Base-by-base conservation (phyloP, 2,329 filamentous ascomycete genomes). In the Fusarium dimerum region DNA sequence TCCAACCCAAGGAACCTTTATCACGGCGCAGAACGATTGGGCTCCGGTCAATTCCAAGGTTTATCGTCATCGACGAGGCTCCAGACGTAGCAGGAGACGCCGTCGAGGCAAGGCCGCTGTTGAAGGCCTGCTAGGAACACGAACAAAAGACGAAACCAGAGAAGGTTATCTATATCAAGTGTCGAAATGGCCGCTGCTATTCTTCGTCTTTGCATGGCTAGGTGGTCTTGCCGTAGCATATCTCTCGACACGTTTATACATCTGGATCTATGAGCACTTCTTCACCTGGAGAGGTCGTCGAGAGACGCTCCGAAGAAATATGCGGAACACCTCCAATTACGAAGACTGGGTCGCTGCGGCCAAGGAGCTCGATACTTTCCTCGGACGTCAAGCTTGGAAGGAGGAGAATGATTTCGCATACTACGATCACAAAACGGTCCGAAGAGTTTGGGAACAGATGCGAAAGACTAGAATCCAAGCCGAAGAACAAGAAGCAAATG, bases 11-110 rank as follows among this genome's bases (percentile, higher is more conserved):
- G 74, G 72, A 39, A 73, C 83, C 45, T 92, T 92, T 68, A 90
- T 97, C 64, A 89, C 90, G 4, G 93, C 94, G 40, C 85, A 95
- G 67, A 96, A 96, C 70, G 94, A 99, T 76, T 99, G 94, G 94
- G 87, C 90, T 15, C 94, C 94, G 0, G 84, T 97, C 12, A 87
- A 89, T 62, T 84, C 93, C 68, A 86, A 82, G 51, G 80, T 92
- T 18, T 68, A 75, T 62, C 63, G 63, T 13, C 59, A 56, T 47
- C 77, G 71, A 65, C 67, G 71, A 66, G 69, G 63, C 65, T 73
- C 56, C 52, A 72, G 69, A 66, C 62, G 73, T 66, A 51, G 67
- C 34, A 56, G 57, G 44, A 64, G 55, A 49, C 63, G 52, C 44
- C 54, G 60, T 46, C 76, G 75, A 38, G 69, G 63, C 36, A 66